Evolutionary conservation across 352 stramenopile species (phyloP).

Genomic region (Phytophthora palmivora): DNA sequence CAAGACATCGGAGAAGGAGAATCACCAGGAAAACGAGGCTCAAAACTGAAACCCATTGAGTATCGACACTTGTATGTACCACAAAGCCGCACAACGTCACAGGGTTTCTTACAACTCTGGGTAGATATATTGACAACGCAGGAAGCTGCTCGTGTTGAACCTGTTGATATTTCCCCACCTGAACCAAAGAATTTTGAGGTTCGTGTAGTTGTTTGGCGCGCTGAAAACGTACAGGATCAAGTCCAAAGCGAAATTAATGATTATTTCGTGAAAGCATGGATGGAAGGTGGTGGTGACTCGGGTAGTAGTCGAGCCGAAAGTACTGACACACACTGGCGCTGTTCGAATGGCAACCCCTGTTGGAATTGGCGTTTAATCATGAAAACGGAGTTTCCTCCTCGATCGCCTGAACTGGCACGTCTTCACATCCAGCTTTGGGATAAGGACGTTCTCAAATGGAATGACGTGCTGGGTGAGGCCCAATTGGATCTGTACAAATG

Average conservation of each 20-base stretch:
- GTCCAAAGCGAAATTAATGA: slow-evolving; percentile 89
- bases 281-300: slow-evolving; percentile 60
- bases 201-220: slow-evolving; percentile 91
- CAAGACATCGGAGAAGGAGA: slow-evolving; percentile 58
- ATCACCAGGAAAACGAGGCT: slow-evolving; percentile 1
- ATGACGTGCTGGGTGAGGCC: slow-evolving; percentile 89
- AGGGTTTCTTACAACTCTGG: slow-evolving; percentile 85
- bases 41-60: slow-evolving; percentile 86
- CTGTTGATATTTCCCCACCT: slow-evolving; percentile 76
- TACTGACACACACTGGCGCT: slow-evolving; percentile 94
- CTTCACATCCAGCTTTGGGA: slow-evolving; percentile 94
- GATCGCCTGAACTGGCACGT: slow-evolving; percentile 81
- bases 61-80: slow-evolving; percentile 84
- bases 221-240: slow-evolving; percentile 82
- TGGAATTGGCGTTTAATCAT: slow-evolving; percentile 95
- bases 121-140: slow-evolving; percentile 90
- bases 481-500: slow-evolving; percentile 89
- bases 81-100: slow-evolving; percentile 67
- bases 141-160: slow-evolving; percentile 67
- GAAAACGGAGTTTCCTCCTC: slow-evolving; percentile 79
- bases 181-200: slow-evolving; percentile 83
- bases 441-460: slow-evolving; percentile 93
- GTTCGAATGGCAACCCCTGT: slow-evolving; percentile 87
- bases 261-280: slow-evolving; percentile 93
- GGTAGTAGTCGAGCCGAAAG: slow-evolving; percentile 39